Evolutionary conservation across 331 rosid genomes (phyloP).

Genomic region (Rhamnella rubrinervis): DNA sequence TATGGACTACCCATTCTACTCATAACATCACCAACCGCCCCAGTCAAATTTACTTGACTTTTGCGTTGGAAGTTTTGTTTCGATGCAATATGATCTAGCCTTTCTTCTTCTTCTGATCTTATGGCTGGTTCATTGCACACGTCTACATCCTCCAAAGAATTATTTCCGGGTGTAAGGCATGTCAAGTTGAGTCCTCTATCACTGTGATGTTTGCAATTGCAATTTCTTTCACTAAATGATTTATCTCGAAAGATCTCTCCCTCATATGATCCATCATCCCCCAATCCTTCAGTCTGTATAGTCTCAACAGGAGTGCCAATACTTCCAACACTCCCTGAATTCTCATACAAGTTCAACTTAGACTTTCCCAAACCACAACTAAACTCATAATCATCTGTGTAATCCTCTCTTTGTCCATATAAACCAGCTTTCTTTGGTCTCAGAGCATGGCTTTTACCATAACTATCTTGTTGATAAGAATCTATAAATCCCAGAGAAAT

Average conservation of each 20-base stretch:
- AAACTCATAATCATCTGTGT: slow-evolving; percentile 36
- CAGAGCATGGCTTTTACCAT: slow-evolving; percentile 28
- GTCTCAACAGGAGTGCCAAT: slow-evolving; percentile 5
- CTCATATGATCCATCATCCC: slow-evolving; percentile 25
- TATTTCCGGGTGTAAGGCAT: slow-evolving; percentile 26
- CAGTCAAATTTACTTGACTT: slow-evolving; percentile 33
- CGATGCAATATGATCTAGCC: slow-evolving; percentile 34
- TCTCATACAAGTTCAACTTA: slow-evolving; percentile 33
- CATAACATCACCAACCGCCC: slow-evolving; percentile 32
- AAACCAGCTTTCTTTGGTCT: slow-evolving; percentile 37
- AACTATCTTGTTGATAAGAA: slow-evolving; percentile 41
- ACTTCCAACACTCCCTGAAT: slow-evolving; percentile 21
- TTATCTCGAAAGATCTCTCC: slow-evolving; percentile 33
- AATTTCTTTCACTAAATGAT: slow-evolving; percentile 42
- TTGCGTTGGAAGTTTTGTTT: slow-evolving; percentile 23
- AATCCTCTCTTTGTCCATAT: slow-evolving; percentile 31
- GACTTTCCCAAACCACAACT: slow-evolving; percentile 32
- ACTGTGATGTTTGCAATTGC: slow-evolving; percentile 32
- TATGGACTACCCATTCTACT: slow-evolving; percentile 46
- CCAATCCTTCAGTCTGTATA: slow-evolving; percentile 34
- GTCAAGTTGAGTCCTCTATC: slow-evolving; percentile 42
- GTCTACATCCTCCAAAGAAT: slow-evolving; percentile 45
- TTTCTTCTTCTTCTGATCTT: slow-evolving; percentile 36
- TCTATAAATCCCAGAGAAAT: slow-evolving; percentile 53
- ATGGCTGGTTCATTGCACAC: slow-evolving; percentile 28